phyloP scores from a whole-genome alignment of 2,329 filamentous ascomycete species.

The Bipolaris victoriae region DNA sequence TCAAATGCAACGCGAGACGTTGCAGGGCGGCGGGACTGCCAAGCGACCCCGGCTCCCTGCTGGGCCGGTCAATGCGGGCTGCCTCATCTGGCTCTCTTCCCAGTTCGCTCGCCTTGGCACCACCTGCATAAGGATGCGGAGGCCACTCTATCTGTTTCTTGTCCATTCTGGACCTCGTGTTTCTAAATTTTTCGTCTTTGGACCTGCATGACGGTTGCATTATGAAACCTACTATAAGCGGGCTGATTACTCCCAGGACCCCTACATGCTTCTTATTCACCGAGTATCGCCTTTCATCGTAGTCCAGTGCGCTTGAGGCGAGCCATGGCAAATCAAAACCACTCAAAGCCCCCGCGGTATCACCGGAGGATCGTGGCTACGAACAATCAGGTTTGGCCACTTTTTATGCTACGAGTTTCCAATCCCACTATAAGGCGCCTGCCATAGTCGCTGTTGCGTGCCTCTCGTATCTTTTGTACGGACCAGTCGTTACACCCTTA shows the following conservation, averaged over 20 bases:
- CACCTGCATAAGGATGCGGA: neutral
- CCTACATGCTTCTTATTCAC: neutral
- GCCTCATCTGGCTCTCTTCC: neutral
- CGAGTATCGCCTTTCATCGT: constrained; percentile 4
- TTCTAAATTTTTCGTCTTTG: neutral
- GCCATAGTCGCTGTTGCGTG: neutral
- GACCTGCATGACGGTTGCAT: neutral
- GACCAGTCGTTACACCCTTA: neutral
- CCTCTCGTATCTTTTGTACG: neutral
- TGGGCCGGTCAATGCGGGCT: neutral
- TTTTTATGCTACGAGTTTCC: neutral
- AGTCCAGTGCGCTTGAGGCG: neutral
- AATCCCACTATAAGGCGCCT: constrained; percentile 8
- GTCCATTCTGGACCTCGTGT: neutral
- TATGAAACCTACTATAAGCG: neutral
- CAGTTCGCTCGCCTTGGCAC: neutral
- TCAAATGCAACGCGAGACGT: constrained; percentile 6
- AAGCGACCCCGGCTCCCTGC: neutral
- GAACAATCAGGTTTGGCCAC: neutral
- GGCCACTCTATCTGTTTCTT: neutral
- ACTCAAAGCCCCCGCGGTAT: neutral
- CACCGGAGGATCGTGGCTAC: constrained; percentile 1
- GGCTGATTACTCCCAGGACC: neutral
- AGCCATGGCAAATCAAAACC: constrained; percentile 1
- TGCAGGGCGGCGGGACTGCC: constrained; percentile 3